phyloP scores from a whole-genome alignment of 192 early-diverging fungal genomes.

The Entomortierella parvispora region DNA sequence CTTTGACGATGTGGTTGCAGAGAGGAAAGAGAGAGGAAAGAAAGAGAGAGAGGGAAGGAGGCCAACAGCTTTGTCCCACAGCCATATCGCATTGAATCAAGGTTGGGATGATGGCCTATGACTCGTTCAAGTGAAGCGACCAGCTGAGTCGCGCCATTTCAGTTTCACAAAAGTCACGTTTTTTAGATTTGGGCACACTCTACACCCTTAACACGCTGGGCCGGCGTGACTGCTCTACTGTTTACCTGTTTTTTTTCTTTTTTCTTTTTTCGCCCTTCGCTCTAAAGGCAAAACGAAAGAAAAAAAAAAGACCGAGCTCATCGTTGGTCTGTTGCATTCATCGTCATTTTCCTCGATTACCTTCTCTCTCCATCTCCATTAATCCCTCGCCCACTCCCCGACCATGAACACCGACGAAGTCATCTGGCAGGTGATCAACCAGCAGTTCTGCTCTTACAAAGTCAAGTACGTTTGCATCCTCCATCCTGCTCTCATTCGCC shows the following conservation, averaged over 20 bases:
- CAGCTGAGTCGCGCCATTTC: neutral
- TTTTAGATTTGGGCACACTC: neutral
- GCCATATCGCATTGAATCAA: no score
- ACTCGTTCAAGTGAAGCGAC: no score
- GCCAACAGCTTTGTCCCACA: neutral
- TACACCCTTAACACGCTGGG: no score
- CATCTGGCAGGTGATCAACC: conserved; percentile 96
- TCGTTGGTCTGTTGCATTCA: no score
- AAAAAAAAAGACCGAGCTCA: no score
- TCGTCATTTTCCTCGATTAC: neutral
- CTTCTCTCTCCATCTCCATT: conserved; percentile 1
- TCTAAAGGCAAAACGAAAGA: no score
- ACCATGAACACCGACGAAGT: conserved; percentile 60
- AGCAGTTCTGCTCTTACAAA: conserved; percentile 99
- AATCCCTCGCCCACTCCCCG: neutral
- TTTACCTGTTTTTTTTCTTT: no score
- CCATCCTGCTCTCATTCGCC: no score
- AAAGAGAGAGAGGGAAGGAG: conserved; percentile 1
- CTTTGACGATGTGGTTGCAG: neutral
- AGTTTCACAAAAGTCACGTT: neutral
- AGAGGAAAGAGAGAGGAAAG: neutral
- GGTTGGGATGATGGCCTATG: no score
- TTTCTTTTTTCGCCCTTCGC: no score
- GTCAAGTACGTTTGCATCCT: conserved; percentile 75
- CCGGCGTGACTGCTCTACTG: no score